Base-by-base conservation (phyloP, 208 protist species). In the Wallacemonas sp. region DNA sequence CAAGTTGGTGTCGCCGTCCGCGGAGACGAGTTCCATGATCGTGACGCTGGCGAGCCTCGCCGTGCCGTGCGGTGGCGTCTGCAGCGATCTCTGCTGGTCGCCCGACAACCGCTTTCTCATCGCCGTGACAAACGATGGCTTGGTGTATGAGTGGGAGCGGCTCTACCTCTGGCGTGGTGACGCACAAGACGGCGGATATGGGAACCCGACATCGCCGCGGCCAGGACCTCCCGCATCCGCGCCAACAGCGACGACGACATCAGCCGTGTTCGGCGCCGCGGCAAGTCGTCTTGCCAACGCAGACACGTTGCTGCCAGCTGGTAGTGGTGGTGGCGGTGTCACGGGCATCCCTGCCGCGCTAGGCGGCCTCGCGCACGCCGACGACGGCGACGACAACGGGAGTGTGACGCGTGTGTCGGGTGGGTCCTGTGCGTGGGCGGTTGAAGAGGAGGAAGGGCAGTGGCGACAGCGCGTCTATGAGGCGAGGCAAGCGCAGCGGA, bases 111-210 rank as follows among this genome's bases (percentile, higher is more conserved):
- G 80, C 43, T 76, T 81, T 38, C 73, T 90, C 29, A 72, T 83
- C 5, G 80, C 77, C 5, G 77, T 84, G 41, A 84, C 80, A 0
- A 65, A 65, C 19, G 80, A 86, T 39, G 83, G 83, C 19, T 70
- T 73, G 39, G 63, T 90, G 11, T 86, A 90, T 48, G 73, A 86
- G 34, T 90, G 83, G 83, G 68, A 72, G 23, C 78, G 82, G 23
- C 65, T 88, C 26, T 79, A 85, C 36, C 67, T 85, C 29, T 58
- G 52, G 52, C 2, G 52, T 24, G 44, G 9, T 26, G 44, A 49
- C 44, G 44, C n/a, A n/a, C n/a, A n/a, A 41, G 9, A 41, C 36
- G 36, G 36, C 14, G 6, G 36, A 41, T 41, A 41, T 41, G 36
- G 36, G 14, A 41, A 41, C 36, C n/a, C n/a, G n/a, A n/a, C n/a